Evolutionary conservation across 208 protist species (phyloP).

Genomic region (Spongospora subterranea): DNA sequence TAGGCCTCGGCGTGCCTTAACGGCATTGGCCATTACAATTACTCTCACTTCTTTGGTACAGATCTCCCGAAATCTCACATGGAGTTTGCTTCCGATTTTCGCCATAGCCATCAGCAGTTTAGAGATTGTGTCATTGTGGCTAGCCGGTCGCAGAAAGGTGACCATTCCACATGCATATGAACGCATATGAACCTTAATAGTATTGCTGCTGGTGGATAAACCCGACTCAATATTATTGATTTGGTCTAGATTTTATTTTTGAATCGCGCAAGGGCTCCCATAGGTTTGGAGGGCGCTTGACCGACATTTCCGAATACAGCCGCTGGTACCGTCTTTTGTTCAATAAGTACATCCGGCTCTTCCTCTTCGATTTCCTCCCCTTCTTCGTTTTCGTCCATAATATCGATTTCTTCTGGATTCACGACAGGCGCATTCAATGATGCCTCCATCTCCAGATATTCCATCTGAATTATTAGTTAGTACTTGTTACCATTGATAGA

Average conservation of each 20-base stretch:
- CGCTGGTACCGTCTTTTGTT: slow-evolving; percentile 45
- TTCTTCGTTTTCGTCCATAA: slow-evolving; percentile 60
- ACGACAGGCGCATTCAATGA: not conserved
- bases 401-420: slow-evolving; percentile 60
- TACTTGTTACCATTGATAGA: not conserved
- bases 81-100: not conserved
- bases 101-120: not conserved
- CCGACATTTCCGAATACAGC: slow-evolving; percentile 29
- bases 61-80: not conserved
- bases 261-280: slow-evolving; percentile 59
- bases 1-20: not conserved
- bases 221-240: too few relatives aligned
- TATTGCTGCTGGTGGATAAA: too few relatives aligned
- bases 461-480: not conserved
- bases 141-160: not conserved
- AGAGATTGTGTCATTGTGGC: not conserved
- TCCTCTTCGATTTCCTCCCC: too few relatives aligned
- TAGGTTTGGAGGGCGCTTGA: not conserved
- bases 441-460: not conserved
- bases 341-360: slow-evolving; percentile 6
- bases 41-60: not conserved
- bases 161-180: too few relatives aligned
- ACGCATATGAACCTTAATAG: too few relatives aligned
- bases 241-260: slow-evolving; percentile 39
- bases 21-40: not conserved